Conservation (phyloP, 352 stramenopile species). For the Plasmopara halstedii region DNA sequence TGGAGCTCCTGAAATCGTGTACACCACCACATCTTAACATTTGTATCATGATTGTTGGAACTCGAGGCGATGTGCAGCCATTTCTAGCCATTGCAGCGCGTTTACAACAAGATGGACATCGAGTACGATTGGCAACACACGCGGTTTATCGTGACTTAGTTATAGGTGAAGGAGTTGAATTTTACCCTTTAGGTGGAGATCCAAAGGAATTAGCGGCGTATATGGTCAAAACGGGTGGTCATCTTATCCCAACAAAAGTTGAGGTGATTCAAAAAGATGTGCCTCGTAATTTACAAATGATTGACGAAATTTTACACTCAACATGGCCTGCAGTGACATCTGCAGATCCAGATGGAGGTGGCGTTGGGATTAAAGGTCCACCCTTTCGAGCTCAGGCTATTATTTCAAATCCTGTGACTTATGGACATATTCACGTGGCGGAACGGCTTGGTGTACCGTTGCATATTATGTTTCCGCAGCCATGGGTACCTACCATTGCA, state of each 20-base stretch:
- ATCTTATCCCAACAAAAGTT: conserved; percentile 60
- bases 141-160: conserved; percentile 84
- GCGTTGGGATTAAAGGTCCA: conserved; percentile 26
- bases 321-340: conserved; percentile 85
- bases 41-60: conserved; percentile 89
- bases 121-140: conserved; percentile 88
- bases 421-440: conserved; percentile 90
- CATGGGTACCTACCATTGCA: conserved; percentile 79
- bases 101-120: conserved; percentile 79
- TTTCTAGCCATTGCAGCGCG: conserved; percentile 83
- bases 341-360: conserved; percentile 65
- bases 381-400: conserved; percentile 87
- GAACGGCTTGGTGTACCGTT: conserved; percentile 88
- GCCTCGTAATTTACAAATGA: conserved; percentile 83
- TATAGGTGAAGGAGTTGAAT: conserved; percentile 58
- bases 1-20: too few relatives aligned
- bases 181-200: conserved; percentile 69
- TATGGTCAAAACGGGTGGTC: conserved; percentile 87
- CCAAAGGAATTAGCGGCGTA: conserved; percentile 79
- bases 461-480: conserved; percentile 93
- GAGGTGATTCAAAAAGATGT: conserved; percentile 61
- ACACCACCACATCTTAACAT: too few relatives aligned
- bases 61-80: conserved; percentile 78
- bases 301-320: conserved; percentile 81
- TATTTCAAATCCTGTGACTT: conserved; percentile 91